Evolutionary conservation across 78 protist genomes (phyloP).

Genomic region (Chrysochromulina tobinii): DNA sequence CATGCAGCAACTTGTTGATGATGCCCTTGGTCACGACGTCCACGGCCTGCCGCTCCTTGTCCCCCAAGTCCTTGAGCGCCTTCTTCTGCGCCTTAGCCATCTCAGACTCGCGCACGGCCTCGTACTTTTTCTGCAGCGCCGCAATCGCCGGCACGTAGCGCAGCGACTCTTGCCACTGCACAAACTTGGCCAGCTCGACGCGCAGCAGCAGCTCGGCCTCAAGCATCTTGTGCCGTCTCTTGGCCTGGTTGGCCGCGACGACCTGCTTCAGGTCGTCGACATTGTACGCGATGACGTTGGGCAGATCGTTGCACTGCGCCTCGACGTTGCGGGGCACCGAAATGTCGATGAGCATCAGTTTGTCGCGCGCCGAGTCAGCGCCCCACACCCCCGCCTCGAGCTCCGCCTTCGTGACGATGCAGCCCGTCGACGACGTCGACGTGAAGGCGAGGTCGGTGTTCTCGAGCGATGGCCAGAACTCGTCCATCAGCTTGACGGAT

Average conservation of each 20-base stretch:
- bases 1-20: constrained; percentile 56
- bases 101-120: constrained; percentile 38
- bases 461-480: not conserved
- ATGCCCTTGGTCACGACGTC: constrained; percentile 49
- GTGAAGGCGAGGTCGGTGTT: constrained; percentile 40
- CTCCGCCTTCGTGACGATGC: not conserved
- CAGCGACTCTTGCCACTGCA: constrained; percentile 34
- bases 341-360: constrained; percentile 42
- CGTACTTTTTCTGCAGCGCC: constrained; percentile 39
- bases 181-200: constrained; percentile 12
- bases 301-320: constrained; percentile 12
- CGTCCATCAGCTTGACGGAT: not conserved
- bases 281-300: constrained; percentile 37
- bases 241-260: constrained; percentile 54
- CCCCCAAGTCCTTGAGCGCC: constrained; percentile 10
- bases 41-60: constrained; percentile 36
- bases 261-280: constrained; percentile 64
- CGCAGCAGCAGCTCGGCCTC: constrained; percentile 54
- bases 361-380: not conserved
- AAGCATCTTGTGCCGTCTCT: constrained; percentile 15
- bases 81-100: not conserved
- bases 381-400: not conserved
- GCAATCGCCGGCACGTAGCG: constrained; percentile 38
- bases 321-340: constrained; percentile 55
- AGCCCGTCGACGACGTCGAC: constrained; percentile 37